These are phyloP conservation scores for Xylaria digitata DNA, from an alignment of 2,329 filamentous ascomycete species.

Conservation along the genomic window DNA sequence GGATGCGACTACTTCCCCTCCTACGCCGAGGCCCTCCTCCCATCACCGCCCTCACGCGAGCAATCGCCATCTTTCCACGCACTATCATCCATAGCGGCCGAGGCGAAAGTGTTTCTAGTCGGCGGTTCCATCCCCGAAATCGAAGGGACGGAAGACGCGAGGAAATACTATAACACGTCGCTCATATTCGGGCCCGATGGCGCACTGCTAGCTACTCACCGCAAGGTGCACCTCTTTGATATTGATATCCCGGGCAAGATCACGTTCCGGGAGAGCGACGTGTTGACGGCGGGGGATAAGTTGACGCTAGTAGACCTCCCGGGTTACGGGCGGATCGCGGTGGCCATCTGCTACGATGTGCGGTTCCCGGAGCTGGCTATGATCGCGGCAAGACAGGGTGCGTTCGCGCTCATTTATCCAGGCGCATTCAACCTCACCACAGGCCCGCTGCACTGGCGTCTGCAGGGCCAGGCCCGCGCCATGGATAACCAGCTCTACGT, in stretches of 20 bases:
- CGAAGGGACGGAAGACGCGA: slow-evolving; percentile 55
- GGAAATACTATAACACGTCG: slow-evolving; percentile 89
- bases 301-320: slow-evolving; percentile 88
- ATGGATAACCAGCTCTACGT: slow-evolving; percentile 97
- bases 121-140: slow-evolving; percentile 94
- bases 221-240: slow-evolving; percentile 97
- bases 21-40: slow-evolving; percentile 88
- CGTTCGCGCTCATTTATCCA: slow-evolving; percentile 89
- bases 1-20: slow-evolving; percentile 89
- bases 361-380: slow-evolving; percentile 95
- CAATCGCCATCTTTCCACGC: slow-evolving; percentile 88
- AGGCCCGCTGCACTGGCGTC: slow-evolving; percentile 88
- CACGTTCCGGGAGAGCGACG: slow-evolving; percentile 88
- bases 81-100: slow-evolving; percentile 80
- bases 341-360: slow-evolving; percentile 98
- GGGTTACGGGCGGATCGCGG: slow-evolving; percentile 85
- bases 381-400: slow-evolving; percentile 86
- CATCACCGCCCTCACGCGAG: slow-evolving; percentile 75
- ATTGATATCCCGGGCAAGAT: slow-evolving; percentile 98
- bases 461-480: slow-evolving; percentile 84
- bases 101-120: slow-evolving; percentile 83
- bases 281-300: slow-evolving; percentile 85
- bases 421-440: slow-evolving; percentile 98
- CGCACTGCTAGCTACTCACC: slow-evolving; percentile 83
- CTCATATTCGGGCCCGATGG: slow-evolving; percentile 85